These are phyloP conservation scores for Cinnamomum chago DNA, from an alignment of 164 flowering plant genomes.

Conservation along the genomic window DNA sequence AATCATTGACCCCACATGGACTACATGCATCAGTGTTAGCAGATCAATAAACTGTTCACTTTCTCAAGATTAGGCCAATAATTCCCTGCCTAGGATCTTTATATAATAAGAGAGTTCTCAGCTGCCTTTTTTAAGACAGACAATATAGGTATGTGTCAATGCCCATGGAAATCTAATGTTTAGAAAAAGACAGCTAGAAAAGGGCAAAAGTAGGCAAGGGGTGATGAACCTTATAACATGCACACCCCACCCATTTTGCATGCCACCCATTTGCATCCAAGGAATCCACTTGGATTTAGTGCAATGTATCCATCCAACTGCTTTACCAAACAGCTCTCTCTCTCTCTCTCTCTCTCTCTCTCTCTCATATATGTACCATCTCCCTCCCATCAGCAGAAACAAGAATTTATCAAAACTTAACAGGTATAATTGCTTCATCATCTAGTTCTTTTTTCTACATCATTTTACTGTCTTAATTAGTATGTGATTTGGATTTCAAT, in stretches of 20 bases:
- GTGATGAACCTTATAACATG: slow-evolving; percentile 44
- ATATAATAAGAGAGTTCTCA: too few species aligned
- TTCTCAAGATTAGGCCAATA: too few species aligned
- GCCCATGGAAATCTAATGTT: too few species aligned
- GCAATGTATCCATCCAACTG: slow-evolving; percentile 36
- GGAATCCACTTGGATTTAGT: slow-evolving; percentile 25
- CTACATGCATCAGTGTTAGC: too few species aligned
- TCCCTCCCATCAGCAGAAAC: neutral
- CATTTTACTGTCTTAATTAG: neutral
- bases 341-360: slow-evolving; percentile 17
- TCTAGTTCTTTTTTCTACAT: neutral
- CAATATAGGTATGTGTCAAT: too few species aligned
- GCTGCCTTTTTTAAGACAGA: too few species aligned
- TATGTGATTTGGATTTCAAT: neutral
- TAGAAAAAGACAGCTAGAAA: neutral
- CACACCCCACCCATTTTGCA: slow-evolving; percentile 9
- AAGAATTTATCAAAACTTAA: neutral
- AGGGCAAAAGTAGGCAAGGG: slow-evolving; percentile 29
- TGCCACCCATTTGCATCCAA: slow-evolving; percentile 28
- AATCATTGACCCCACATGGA: too few species aligned
- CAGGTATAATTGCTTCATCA: slow-evolving; percentile 1
- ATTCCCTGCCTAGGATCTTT: too few species aligned
- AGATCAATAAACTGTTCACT: too few species aligned
- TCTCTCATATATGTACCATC: neutral
- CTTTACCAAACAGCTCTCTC: neutral